These are phyloP conservation scores for Collybia sordida DNA, from an alignment of 768 basidiomycete genomes.

Conservation along the genomic window DNA sequence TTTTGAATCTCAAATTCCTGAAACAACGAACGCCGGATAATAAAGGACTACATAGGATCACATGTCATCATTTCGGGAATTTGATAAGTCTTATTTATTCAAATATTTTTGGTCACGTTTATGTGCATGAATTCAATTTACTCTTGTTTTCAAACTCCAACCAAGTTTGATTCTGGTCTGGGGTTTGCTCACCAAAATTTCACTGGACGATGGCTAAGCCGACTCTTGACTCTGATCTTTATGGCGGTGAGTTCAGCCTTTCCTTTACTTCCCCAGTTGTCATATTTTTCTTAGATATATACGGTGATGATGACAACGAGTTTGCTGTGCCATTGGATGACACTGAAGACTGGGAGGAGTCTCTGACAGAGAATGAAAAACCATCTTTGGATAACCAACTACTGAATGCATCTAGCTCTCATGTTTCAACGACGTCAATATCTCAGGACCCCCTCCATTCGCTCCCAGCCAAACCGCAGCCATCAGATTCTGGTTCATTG, in stretches of 20 bases:
- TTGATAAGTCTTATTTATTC: too few species aligned
- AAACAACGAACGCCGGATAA: too few species aligned
- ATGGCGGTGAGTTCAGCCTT: constrained; percentile 26
- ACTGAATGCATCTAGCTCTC: background rate
- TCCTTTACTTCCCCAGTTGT: constrained; percentile 30
- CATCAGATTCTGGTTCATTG: constrained; percentile 27
- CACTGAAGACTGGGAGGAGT: constrained; percentile 27
- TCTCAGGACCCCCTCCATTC: constrained; percentile 19
- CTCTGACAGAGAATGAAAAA: constrained; percentile 19
- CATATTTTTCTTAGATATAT: constrained; percentile 41
- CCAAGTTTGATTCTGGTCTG: background rate
- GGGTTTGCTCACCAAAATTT: background rate
- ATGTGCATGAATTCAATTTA: too few species aligned
- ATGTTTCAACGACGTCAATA: constrained; percentile 8
- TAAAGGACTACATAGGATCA: too few species aligned
- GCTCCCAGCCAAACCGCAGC: constrained; percentile 26
- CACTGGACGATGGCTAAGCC: constrained; percentile 11
- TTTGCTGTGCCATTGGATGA: constrained; percentile 23
- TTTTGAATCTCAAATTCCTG: too few species aligned
- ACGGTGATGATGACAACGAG: constrained; percentile 51
- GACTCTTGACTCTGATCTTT: constrained; percentile 32
- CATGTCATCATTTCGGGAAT: too few species aligned
- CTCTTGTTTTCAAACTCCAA: constrained; percentile 3
- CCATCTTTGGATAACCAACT: constrained; percentile 13
- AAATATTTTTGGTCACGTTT: too few species aligned